Evolutionary conservation across 495 filamentous ascomycete genomes (phyloP).

Genomic region (Podospora pseudoanserina): DNA sequence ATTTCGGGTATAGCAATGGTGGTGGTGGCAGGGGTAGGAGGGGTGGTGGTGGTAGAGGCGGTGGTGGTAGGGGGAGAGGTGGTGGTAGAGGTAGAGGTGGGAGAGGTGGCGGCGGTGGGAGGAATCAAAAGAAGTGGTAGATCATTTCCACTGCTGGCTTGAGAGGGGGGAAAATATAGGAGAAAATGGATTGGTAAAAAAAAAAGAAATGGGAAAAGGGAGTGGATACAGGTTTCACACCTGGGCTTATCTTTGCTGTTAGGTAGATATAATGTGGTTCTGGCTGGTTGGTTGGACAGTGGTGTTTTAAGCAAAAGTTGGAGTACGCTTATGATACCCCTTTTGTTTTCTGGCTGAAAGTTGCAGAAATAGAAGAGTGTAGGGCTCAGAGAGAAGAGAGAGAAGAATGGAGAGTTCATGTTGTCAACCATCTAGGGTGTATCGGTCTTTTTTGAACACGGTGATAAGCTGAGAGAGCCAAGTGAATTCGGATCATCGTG

Average conservation of each 20-base stretch:
- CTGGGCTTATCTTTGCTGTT: no score
- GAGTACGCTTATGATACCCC: background rate
- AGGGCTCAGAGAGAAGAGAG: background rate
- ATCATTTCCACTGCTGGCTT: background rate
- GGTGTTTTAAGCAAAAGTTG: background rate
- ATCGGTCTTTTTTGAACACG: no score
- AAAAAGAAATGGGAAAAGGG: no score
- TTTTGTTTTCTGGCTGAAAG: no score
- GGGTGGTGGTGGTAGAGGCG: background rate
- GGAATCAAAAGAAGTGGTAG: constrained; percentile 9
- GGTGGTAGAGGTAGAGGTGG: constrained; percentile 19
- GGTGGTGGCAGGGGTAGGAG: constrained; percentile 1
- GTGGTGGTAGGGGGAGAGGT: constrained; percentile 3
- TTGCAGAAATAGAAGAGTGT: no score
- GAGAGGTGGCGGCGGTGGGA: constrained; percentile 15
- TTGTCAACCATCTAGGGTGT: no score
- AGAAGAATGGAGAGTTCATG: background rate
- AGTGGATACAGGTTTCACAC: no score
- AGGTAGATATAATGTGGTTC: no score
- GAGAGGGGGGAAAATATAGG: background rate
- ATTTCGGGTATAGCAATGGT: constrained; percentile 13
- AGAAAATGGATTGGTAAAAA: background rate
- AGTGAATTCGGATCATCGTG: no score
- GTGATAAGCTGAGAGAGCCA: no score
- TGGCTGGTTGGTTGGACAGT: background rate